Evolutionary conservation across 116 monocot genomes (phyloP).

Genomic region (Thalassia testudinum): DNA sequence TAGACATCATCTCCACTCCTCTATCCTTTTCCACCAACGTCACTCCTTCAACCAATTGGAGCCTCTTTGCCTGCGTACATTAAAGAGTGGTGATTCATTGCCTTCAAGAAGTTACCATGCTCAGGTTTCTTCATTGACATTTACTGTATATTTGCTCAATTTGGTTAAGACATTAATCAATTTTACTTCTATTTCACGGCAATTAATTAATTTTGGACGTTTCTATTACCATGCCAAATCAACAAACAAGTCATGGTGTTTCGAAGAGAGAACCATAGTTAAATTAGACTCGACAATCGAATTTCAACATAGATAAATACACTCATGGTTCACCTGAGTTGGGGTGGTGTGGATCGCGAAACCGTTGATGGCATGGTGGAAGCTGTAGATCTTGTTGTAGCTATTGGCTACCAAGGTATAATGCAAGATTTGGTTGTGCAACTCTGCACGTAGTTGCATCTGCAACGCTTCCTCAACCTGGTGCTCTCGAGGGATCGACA

Average conservation of each 20-base stretch:
- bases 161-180: too few relatives aligned
- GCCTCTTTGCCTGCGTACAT: slow-evolving; percentile 29
- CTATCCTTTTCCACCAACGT: slow-evolving; percentile 42
- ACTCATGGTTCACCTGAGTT: slow-evolving; percentile 23
- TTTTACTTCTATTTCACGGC: too few relatives aligned
- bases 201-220: too few relatives aligned
- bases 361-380: slow-evolving; percentile 60
- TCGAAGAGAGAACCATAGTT: not conserved
- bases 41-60: slow-evolving; percentile 19
- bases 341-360: slow-evolving; percentile 66
- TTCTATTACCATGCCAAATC: too few relatives aligned
- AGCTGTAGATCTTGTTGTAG: slow-evolving; percentile 66
- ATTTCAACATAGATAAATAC: not conserved
- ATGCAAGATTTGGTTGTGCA: slow-evolving; percentile 42
- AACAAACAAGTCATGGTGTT: not conserved
- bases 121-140: not conserved
- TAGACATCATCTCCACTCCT: slow-evolving; percentile 40
- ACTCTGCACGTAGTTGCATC: slow-evolving; percentile 12
- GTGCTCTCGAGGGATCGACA: too few relatives aligned
- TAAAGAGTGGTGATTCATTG: too few relatives aligned
- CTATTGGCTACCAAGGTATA: slow-evolving; percentile 17
- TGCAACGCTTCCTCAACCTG: too few relatives aligned
- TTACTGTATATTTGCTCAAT: too few relatives aligned
- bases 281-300: not conserved
- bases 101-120: too few relatives aligned